A percentile compares a stretch with the other conserved stretches of the same genome.
Evolutionary conservation across 495 filamentous ascomycete genomes (phyloP).

Genomic region (Penicillium lividum): DNA sequence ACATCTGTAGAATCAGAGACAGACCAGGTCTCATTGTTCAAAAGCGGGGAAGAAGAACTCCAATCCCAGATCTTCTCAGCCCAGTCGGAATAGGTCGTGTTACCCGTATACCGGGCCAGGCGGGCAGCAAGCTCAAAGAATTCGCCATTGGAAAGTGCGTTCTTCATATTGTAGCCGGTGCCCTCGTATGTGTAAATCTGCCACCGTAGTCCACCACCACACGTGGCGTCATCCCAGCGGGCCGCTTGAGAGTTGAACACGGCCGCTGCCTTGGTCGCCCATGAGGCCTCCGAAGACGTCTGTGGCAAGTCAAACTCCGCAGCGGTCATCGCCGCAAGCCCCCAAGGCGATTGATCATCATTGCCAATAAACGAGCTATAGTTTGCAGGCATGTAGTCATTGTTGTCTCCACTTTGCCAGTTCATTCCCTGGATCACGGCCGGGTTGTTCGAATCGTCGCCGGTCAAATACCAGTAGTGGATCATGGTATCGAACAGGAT

Average conservation of each 20-base stretch:
- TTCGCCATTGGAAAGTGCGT: constrained; percentile 65
- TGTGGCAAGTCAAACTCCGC: constrained; percentile 64
- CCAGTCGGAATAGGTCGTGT: constrained; percentile 70
- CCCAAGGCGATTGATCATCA: constrained; percentile 72
- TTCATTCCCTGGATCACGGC: constrained; percentile 54
- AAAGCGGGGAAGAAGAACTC: constrained; percentile 53
- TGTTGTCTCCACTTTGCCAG: constrained; percentile 57
- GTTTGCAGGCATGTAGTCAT: constrained; percentile 64
- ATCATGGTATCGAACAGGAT: constrained; percentile 68
- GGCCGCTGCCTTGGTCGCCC: constrained; percentile 70
- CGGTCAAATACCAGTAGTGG: constrained; percentile 69
- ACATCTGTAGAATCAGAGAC: constrained; percentile 60
- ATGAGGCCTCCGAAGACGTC: constrained; percentile 54
- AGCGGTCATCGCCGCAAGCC: constrained; percentile 66
- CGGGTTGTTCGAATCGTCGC: constrained; percentile 61
- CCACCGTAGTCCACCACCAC: constrained; percentile 52
- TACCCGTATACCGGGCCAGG: constrained; percentile 69
- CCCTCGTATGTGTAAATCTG: constrained; percentile 43
- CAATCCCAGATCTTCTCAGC: constrained; percentile 70
- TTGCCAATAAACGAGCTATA: constrained; percentile 56
- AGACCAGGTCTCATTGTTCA: constrained; percentile 54
- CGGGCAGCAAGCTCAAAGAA: constrained; percentile 73
- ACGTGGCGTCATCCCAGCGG: constrained; percentile 53
- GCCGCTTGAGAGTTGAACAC: constrained; percentile 66
- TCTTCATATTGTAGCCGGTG: constrained; percentile 57